Evolutionary conservation across 306 rosid genomes (phyloP).

Genomic region (Cicer yamashitae): DNA sequence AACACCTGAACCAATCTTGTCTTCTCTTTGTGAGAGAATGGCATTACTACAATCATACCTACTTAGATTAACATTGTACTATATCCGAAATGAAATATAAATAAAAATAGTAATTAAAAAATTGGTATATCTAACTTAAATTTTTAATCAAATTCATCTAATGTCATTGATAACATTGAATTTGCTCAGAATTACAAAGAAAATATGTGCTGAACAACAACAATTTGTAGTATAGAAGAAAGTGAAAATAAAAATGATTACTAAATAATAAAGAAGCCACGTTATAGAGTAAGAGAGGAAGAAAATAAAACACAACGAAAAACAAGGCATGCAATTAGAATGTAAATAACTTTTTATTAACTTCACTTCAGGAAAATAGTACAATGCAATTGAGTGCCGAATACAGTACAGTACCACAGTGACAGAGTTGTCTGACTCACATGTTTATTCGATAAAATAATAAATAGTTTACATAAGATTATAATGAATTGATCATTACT

Average conservation of each 20-base stretch:
- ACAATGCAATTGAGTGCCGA: slow-evolving; percentile 26
- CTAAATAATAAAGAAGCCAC: neutral
- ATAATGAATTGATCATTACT: slow-evolving; percentile 36
- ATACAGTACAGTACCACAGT: neutral
- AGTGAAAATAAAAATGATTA: neutral
- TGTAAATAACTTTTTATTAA: slow-evolving; percentile 1
- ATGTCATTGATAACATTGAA: slow-evolving; percentile 31
- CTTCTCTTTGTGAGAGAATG: slow-evolving; percentile 33
- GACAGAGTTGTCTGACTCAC: neutral
- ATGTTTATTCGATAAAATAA: slow-evolving; percentile 29
- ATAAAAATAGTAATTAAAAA: too few species aligned
- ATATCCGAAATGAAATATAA: too few species aligned
- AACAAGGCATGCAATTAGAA: slow-evolving; percentile 13
- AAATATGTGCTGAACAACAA: slow-evolving; percentile 10
- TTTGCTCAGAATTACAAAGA: neutral
- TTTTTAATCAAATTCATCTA: neutral
- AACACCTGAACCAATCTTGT: slow-evolving; percentile 40
- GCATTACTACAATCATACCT: slow-evolving; percentile 27
- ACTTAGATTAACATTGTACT: slow-evolving; percentile 14
- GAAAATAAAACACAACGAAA: slow-evolving; percentile 10
- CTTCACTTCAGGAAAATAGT: neutral
- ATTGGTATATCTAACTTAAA: too few species aligned
- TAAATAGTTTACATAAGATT: slow-evolving; percentile 41
- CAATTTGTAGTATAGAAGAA: neutral
- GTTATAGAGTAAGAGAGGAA: slow-evolving; percentile 23